phyloP scores from a whole-genome alignment of 192 early-diverging fungal species.

The Coemansia sp. region DNA sequence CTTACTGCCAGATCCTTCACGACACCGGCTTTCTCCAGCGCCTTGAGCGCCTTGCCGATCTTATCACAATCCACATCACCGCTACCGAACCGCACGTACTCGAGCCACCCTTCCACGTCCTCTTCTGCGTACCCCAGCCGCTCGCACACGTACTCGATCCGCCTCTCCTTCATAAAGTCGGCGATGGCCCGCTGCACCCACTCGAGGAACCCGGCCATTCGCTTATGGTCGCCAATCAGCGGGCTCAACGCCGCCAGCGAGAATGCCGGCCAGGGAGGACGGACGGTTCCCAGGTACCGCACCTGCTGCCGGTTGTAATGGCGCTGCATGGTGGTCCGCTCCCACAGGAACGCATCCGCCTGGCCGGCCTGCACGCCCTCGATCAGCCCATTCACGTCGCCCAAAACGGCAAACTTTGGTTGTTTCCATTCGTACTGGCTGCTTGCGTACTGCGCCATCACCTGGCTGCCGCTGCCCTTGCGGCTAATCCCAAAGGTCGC shows the following conservation, averaged over 20 bases:
- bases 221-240: constrained; percentile 9
- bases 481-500: constrained; percentile 63
- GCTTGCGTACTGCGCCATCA: constrained; percentile 65
- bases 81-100: constrained; percentile 30
- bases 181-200: background rate
- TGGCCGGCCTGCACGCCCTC: constrained; percentile 61
- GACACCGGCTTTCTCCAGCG: constrained; percentile 24
- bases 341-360: constrained; percentile 87
- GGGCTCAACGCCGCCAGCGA: constrained; percentile 58
- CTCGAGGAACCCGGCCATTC: constrained; percentile 6
- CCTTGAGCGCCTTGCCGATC: constrained; percentile 13
- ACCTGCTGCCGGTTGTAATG: constrained; percentile 71
- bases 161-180: constrained; percentile 18
- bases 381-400: constrained; percentile 71
- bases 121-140: constrained; percentile 27
- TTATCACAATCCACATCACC: constrained; percentile 20
- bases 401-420: constrained; percentile 69
- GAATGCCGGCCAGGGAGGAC: constrained; percentile 90
- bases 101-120: constrained; percentile 29
- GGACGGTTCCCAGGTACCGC: constrained; percentile 69
- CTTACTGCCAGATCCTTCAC: constrained; percentile 7
- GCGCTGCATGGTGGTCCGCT: constrained; percentile 86
- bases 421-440: constrained; percentile 58
- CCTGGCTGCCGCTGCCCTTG: constrained; percentile 76
- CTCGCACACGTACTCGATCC: constrained; percentile 20